Evolutionary conservation across 352 stramenopile species (phyloP), one percentile per base, ranked within the genome.

Genomic region (Phytophthora lateralis): DNA sequence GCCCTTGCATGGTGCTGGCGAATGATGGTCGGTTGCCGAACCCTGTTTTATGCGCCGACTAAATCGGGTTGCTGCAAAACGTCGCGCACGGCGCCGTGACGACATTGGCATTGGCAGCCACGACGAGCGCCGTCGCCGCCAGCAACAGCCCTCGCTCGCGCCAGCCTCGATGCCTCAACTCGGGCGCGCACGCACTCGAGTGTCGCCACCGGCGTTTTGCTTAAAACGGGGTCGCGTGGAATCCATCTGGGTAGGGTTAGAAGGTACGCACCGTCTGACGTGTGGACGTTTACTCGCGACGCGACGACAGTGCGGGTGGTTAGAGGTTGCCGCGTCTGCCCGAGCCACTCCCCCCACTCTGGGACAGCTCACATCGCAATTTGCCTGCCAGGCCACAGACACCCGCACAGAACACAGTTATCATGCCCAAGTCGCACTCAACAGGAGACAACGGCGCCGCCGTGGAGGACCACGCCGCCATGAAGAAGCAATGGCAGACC

Each of bases 401-500:
- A 35, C 29, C 27, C 12, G n/a, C 6, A 11, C 39, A 12, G 38
- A 4, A 61, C 29, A 43, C 9, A 21, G 18, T 18, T n/a, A 60
- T 9, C 18, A 80, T 79, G 71, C 67, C 69, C 71, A 75, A 73
- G 67, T 66, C 44, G 39, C 63, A 0, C 61, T 58, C 17, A 35
- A 70, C 55, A 43, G 59, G 30, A 37, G 10, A 44, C 38, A 21
- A 26, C 27, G 39, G 43, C 37, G 50, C 59, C 38, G 15, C 55
- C 37, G 55, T 76, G 45, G 73, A 76, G 52, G 69, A 78, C 55
- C 73, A 81, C 52, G 73, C 66, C 32, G 73, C 73, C 34, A 81
- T 81, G 73, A 81, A 82, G 68, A 82, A 85, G 58, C 70, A 82
- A 55, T 85, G 76, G 76, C 76, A 85, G 73, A 85, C 70, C 18